Evolutionary conservation across 148 eudicot species (phyloP).

Genomic region (Nepenthes gracilis): DNA sequence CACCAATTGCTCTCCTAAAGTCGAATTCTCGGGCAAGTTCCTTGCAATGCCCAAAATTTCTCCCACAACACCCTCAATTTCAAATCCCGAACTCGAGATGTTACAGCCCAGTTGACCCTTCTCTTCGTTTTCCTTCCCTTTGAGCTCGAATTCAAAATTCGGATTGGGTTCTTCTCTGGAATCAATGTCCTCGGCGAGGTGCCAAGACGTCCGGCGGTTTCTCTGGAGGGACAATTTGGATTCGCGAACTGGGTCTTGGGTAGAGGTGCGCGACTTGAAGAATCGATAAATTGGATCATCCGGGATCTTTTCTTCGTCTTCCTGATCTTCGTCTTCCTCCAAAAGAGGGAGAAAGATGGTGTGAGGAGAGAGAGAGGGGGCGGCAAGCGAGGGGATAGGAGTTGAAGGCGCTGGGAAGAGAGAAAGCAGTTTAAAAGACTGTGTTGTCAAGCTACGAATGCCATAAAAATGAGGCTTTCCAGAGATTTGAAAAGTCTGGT

Average conservation of each 20-base stretch:
- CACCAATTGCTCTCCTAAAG: slow-evolving; percentile 55
- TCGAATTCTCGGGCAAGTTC: slow-evolving; percentile 49
- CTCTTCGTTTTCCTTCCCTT: slow-evolving; percentile 7
- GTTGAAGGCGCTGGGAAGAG: not conserved
- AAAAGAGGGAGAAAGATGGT: slow-evolving; percentile 58
- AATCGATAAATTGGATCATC: slow-evolving; percentile 59
- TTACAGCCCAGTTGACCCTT: slow-evolving; percentile 10
- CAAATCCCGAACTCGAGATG: slow-evolving; percentile 1
- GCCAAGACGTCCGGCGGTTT: slow-evolving; percentile 62
- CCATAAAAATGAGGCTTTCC: too few species aligned
- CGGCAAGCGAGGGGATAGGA: not conserved
- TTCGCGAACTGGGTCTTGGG: slow-evolving; percentile 35
- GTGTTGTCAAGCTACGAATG: too few species aligned
- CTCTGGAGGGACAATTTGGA: slow-evolving; percentile 47
- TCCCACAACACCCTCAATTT: slow-evolving; percentile 29
- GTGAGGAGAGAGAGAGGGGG: slow-evolving; percentile 14
- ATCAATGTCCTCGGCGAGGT: slow-evolving; percentile 25
- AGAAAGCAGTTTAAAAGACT: not conserved
- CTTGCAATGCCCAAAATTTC: slow-evolving; percentile 48
- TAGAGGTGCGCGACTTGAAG: slow-evolving; percentile 44
- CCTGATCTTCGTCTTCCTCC: slow-evolving; percentile 24
- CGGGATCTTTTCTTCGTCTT: slow-evolving; percentile 10
- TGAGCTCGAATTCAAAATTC: slow-evolving; percentile 7
- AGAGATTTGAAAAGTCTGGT: too few species aligned
- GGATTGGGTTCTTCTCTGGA: slow-evolving; percentile 18